Conservation (phyloP, 306 rosid genomes). For the Gastrolobium villosum region DNA sequence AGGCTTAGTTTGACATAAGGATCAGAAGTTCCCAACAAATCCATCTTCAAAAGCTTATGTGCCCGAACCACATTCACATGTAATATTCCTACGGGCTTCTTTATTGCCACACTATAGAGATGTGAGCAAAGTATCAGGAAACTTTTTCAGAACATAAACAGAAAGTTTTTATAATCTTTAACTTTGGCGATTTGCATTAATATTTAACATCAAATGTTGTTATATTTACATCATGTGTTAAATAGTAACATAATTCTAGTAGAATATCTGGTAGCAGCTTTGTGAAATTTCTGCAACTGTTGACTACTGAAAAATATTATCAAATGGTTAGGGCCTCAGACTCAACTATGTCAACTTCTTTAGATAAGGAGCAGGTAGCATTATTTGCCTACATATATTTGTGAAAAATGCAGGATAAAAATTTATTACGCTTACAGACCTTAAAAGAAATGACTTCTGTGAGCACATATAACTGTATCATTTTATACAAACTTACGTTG, state of each 20-base stretch:
- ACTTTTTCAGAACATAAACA: slow-evolving; percentile 8
- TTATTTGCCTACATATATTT: not conserved
- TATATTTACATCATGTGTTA: not conserved
- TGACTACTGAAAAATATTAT: slow-evolving; percentile 2
- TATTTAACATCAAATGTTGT: slow-evolving; percentile 27
- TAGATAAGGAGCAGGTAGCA: not conserved
- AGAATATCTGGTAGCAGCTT: slow-evolving; percentile 3
- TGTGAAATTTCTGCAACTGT: not conserved
- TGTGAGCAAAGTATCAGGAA: slow-evolving; percentile 24
- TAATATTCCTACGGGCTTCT: slow-evolving; percentile 94
- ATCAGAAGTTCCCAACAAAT: slow-evolving; percentile 89
- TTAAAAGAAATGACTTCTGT: not conserved
- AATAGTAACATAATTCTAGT: slow-evolving; percentile 4
- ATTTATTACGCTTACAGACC: not conserved
- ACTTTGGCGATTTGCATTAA: slow-evolving; percentile 5
- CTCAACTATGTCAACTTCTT: not conserved
- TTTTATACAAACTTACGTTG: slow-evolving; percentile 65
- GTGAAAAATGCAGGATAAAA: not conserved
- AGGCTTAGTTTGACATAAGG: slow-evolving; percentile 88
- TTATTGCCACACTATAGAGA: slow-evolving; percentile 61
- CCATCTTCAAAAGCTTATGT: slow-evolving; percentile 80
- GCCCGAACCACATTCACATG: slow-evolving; percentile 94
- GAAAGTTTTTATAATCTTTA: slow-evolving; percentile 11
- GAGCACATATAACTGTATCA: slow-evolving; percentile 3
- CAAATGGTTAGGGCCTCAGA: not conserved